Conservation (phyloP, 768 basidiomycete species). For the Rhodotorula graminis region DNA sequence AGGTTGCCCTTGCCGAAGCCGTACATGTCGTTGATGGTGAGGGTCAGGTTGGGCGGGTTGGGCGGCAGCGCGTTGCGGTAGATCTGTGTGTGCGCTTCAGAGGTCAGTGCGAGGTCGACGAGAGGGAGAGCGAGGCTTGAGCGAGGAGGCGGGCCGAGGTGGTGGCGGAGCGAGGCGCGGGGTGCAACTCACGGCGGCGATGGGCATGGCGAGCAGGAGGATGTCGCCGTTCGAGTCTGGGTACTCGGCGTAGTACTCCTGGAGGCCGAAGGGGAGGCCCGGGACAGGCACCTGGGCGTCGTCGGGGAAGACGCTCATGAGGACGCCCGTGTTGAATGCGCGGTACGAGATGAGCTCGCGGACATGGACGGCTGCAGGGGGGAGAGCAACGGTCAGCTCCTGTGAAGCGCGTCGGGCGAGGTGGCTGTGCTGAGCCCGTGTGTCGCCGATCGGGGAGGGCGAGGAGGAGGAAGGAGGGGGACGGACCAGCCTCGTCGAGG, state of each 20-base stretch:
- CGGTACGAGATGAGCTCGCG: constrained; percentile 37
- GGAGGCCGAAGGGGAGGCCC: constrained; percentile 32
- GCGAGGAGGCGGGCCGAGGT: no score
- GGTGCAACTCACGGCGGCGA: constrained; percentile 21
- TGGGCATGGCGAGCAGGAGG: constrained; percentile 38
- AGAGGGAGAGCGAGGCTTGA: no score
- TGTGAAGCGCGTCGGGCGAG: not conserved
- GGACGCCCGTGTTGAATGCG: constrained; percentile 10
- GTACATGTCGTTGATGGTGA: constrained; percentile 34
- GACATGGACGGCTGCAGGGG: constrained; percentile 30
- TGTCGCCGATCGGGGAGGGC: no score
- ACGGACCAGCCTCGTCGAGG: constrained; percentile 33
- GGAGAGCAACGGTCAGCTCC: not conserved
- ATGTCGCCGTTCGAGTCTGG: constrained; percentile 37
- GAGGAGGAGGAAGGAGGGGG: not conserved
- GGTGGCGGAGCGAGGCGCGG: not conserved
- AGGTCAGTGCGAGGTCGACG: no score
- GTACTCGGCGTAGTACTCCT: constrained; percentile 39
- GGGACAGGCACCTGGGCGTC: constrained; percentile 3
- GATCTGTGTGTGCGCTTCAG: constrained; percentile 20
- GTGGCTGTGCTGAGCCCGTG: not conserved
- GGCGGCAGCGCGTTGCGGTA: constrained; percentile 39
- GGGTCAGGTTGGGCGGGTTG: constrained; percentile 33
- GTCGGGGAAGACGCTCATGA: constrained; percentile 29
- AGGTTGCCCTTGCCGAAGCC: constrained; percentile 37